Evolutionary conservation across 1,284 basidiomycete species (phyloP).

Genomic region (Coriolopsis trogii): DNA sequence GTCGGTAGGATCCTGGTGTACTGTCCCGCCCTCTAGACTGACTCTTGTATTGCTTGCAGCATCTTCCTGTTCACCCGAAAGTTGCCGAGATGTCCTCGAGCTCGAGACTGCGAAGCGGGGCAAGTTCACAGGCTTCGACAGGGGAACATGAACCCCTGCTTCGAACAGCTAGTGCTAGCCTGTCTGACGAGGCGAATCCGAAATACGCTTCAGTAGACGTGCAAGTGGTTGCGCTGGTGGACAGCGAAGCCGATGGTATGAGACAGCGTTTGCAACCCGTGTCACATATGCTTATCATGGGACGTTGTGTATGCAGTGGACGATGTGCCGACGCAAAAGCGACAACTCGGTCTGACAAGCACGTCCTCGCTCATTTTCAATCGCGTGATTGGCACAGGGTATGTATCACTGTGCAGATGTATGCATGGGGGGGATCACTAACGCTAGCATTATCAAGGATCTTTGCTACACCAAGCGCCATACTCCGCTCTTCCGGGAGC

Average conservation of each 20-base stretch:
- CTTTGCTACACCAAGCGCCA: conserved; percentile 73
- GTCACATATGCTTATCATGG: too few relatives aligned
- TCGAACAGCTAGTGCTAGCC: neutral
- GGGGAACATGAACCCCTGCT: conserved; percentile 18
- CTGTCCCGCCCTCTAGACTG: too few relatives aligned
- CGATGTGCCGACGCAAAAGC: conserved; percentile 20
- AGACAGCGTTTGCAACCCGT: too few relatives aligned
- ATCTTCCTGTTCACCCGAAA: too few relatives aligned
- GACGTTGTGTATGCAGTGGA: too few relatives aligned
- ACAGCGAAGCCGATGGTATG: conserved; percentile 6
- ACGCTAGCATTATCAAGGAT: too few relatives aligned
- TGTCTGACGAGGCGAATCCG: neutral
- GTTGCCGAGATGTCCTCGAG: too few relatives aligned
- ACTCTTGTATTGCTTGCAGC: too few relatives aligned
- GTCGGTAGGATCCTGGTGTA: too few relatives aligned
- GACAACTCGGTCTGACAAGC: conserved; percentile 45
- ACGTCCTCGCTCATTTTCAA: conserved; percentile 77
- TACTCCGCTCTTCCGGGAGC: conserved; percentile 66
- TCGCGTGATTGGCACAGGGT: conserved; percentile 79
- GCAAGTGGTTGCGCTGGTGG: neutral
- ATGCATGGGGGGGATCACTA: too few relatives aligned
- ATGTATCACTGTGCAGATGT: conserved; percentile 16
- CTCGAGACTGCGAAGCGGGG: too few relatives aligned
- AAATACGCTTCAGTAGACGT: conserved; percentile 20
- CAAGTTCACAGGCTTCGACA: neutral